Conservation (phyloP, 345 rosid genomes). For the Carallia pectinifolia region DNA sequence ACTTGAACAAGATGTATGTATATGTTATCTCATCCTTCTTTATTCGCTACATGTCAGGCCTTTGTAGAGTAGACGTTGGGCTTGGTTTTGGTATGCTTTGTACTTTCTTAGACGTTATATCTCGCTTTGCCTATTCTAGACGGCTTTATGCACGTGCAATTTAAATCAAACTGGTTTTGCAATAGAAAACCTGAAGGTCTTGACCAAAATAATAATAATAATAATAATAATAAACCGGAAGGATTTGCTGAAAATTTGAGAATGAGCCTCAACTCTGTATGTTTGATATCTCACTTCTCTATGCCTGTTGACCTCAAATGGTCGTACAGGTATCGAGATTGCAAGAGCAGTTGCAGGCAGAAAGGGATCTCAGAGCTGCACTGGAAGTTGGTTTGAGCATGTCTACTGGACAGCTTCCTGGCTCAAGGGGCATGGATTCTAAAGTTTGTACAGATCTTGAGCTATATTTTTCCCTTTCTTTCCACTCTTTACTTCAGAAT, state of each 20-base stretch:
- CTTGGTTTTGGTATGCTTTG: not conserved
- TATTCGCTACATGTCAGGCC: constrained; percentile 4
- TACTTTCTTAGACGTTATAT: not conserved
- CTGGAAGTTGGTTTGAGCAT: constrained; percentile 98
- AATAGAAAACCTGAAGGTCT: not conserved
- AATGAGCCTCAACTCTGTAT: no score
- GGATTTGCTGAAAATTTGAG: not conserved
- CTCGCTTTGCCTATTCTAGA: not conserved
- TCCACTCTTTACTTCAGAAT: not conserved
- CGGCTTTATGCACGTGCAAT: not conserved
- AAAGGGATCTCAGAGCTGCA: constrained; percentile 97
- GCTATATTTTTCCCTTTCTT: constrained; percentile 12
- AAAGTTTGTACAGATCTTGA: constrained; percentile 53
- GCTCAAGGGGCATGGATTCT: constrained; percentile 89
- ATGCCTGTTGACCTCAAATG: constrained; percentile 25
- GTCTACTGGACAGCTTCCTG: constrained; percentile 84
- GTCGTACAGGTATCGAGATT: constrained; percentile 74
- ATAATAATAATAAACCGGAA: not conserved
- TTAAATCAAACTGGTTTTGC: not conserved
- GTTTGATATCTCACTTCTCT: not conserved
- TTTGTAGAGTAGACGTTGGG: not conserved
- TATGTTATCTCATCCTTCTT: constrained; percentile 26
- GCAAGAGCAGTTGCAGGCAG: constrained; percentile 99
- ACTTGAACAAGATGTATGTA: constrained; percentile 92
- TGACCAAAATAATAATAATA: not conserved